A percentile compares a stretch with the other conserved stretches of the same genome.
These are phyloP conservation scores for Penicillium sp. DNA, from an alignment of 2,329 filamentous ascomycete genomes.

Conservation along the genomic window DNA sequence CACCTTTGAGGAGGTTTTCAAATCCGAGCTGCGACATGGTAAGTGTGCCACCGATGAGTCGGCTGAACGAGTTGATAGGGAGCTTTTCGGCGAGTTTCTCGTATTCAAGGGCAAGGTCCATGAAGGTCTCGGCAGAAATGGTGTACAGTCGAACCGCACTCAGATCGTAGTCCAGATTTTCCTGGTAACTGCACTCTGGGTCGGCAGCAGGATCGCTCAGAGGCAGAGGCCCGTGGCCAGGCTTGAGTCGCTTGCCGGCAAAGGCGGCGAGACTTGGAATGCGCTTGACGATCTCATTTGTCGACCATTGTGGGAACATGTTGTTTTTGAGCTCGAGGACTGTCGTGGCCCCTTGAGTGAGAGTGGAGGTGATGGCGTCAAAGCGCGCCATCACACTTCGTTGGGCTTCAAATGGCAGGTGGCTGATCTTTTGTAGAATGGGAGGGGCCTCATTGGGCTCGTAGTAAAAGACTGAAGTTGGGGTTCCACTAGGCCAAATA, in stretches of 20 bases:
- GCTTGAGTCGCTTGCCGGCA: slow-evolving; percentile 30
- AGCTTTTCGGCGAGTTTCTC: slow-evolving; percentile 30
- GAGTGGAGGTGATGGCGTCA: slow-evolving; percentile 27
- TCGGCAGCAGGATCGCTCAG: slow-evolving; percentile 22
- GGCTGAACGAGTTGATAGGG: slow-evolving; percentile 25
- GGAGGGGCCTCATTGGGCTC: slow-evolving; percentile 32
- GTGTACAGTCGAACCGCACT: slow-evolving; percentile 31
- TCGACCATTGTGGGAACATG: slow-evolving; percentile 33
- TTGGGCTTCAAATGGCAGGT: slow-evolving; percentile 17
- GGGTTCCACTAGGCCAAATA: slow-evolving; percentile 61
- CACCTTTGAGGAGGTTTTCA: no score
- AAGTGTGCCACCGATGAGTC: slow-evolving; percentile 32
- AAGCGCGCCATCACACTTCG: slow-evolving; percentile 25
- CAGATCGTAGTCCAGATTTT: slow-evolving; percentile 39
- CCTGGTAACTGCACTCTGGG: slow-evolving; percentile 26
- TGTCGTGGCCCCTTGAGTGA: slow-evolving; percentile 27
- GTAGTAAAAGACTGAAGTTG: slow-evolving; percentile 39
- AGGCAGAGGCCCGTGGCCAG: slow-evolving; percentile 26
- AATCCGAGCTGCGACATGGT: slow-evolving; percentile 14
- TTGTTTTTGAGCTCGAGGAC: slow-evolving; percentile 30
- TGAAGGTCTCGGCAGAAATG: slow-evolving; percentile 33
- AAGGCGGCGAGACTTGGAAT: slow-evolving; percentile 37
- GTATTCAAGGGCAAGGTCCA: slow-evolving; percentile 42
- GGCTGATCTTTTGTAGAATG: slow-evolving; percentile 19
- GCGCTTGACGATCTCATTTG: slow-evolving; percentile 33